Percentiles rank a stretch among this genome's conserved stretches.
These are phyloP conservation scores for Neurospora intermedia DNA, from an alignment of 495 filamentous ascomycete genomes.

Conservation along the genomic window DNA sequence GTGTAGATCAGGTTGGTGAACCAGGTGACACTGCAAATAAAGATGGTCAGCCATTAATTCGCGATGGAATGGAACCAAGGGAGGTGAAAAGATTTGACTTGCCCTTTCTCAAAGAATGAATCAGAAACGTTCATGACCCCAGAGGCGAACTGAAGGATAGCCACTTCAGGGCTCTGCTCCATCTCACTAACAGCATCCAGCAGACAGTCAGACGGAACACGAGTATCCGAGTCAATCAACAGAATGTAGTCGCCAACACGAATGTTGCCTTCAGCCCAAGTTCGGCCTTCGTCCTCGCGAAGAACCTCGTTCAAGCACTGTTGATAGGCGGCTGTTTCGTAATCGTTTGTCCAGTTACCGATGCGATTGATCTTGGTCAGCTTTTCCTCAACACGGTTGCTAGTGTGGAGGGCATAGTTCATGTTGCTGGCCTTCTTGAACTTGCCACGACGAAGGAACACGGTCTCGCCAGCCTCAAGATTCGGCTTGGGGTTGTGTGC, in stretches of 20 bases:
- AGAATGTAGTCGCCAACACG: constrained; percentile 63
- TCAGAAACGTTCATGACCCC: constrained; percentile 61
- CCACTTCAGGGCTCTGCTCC: constrained; percentile 59
- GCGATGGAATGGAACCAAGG: not conserved
- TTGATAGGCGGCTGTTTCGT: constrained; percentile 42
- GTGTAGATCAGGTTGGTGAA: constrained; percentile 67
- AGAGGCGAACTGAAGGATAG: constrained; percentile 56
- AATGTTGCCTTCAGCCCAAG: constrained; percentile 60
- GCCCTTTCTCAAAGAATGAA: constrained; percentile 50
- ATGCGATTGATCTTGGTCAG: constrained; percentile 31
- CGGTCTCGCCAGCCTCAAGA: constrained; percentile 19
- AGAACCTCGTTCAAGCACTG: constrained; percentile 42
- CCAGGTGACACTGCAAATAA: constrained; percentile 44
- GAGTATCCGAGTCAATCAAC: constrained; percentile 56
- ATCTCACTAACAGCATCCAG: constrained; percentile 61
- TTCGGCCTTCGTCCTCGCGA: constrained; percentile 45
- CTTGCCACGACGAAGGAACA: constrained; percentile 51
- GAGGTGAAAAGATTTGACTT: constrained; percentile 6
- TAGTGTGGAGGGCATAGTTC: constrained; percentile 54
- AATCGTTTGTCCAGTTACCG: constrained; percentile 37
- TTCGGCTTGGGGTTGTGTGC: constrained; percentile 43
- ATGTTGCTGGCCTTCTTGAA: constrained; percentile 71
- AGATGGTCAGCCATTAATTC: not conserved
- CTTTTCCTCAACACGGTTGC: constrained; percentile 49
- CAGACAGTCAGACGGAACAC: constrained; percentile 55